Base-by-base conservation (phyloP, 2,329 filamentous ascomycete species). In the Colletotrichum filicis region DNA sequence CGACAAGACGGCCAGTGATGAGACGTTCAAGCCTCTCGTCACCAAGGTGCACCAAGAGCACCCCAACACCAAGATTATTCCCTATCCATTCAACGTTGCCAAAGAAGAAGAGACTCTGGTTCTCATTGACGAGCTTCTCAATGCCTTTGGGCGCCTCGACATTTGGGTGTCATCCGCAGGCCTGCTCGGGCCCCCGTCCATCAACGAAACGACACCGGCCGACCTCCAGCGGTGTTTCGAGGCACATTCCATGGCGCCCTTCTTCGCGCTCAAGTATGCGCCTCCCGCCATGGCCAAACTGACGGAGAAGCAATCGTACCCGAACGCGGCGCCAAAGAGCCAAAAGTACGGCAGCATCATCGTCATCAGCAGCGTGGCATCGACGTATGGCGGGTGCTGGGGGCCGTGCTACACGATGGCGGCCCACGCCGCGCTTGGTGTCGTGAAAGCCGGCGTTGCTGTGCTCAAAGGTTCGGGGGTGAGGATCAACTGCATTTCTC, bases 211-310 rank as follows among this genome's bases (percentile, higher is more conserved):
- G 2, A 88, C 87, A 0, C 88, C 90, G 0, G 80, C 82, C 12
- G 89, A 90, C 76, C 81, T 92, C 16, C 85, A 87, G 77, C 86
- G 85, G 59, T 88, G 87, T 74, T 91, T 92, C 78, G 89, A 91
- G 77, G 87, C 88, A 2, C 91, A 92, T 77, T 85, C 85, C 52
- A 86, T 92, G 80, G 88, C 89, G 7, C 89, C 90, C 2, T 92
- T 92, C 83, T 91, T 91, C 76, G 90, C 90, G 1, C 83, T 92
- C 74, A 92, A 92, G 78, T 91, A 92, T 76, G 89, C 89, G 0
- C 89, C 90, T 0, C 87, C 89, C 2, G 90, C 91, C 1, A 92
- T 92, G 90, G 85, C 82, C 22, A 92, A 92, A 78, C 86, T 87
- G 7, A 87, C 87, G 0, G 83, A 86, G 0, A 87, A 80, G 73